Evolutionary conservation across 331 rosid genomes (phyloP), one percentile per base, ranked within the genome.

Genomic region (Saraca asoca): DNA sequence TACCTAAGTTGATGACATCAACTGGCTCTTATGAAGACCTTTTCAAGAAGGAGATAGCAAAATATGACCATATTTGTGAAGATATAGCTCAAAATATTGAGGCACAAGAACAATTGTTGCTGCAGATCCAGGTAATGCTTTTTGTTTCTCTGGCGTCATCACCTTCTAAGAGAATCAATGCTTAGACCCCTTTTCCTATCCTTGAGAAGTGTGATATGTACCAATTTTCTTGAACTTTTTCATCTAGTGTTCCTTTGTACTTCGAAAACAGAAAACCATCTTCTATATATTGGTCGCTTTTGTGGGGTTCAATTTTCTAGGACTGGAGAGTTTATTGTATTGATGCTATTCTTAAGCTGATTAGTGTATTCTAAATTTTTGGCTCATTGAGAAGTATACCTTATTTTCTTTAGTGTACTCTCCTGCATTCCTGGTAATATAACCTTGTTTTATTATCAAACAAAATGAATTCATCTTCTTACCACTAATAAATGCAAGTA

Each of bases 1-100:
- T 93, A 67, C 97, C 98, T 33, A 93, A 93, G 84, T 81, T 93
- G 90, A 93, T 93, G 98, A 93, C 97, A 50, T 88, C 91, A 75
- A 86, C 96, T 0, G 95, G 95, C 64, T 93, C 98, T 69, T 83
- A 87, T 70, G 98, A 93, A 81, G 97, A 90, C 78, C 98, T 93
- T 77, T 93, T 90, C 78, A 85, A 80, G 80, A 93, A 90, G 82
- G 98, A 93, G 79, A 73, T 88, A 56, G 84, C 98, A 60, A 93
- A 93, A 69, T 93, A 93, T 73, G 96, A 93, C 73, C 91, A 70
- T 69, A 90, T 94, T 41, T 81, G 88, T 64, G 95, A 83, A 74
- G 98, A 94, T 42, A 94, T 94, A 65, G 89, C 85, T 74, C 95
- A 85, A 72, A 94, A 94, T 68, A 90, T 94, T 5, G 95, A 90